Evolutionary conservation across 495 filamentous ascomycete genomes (phyloP).

Genomic region (Tuber magnatum): DNA sequence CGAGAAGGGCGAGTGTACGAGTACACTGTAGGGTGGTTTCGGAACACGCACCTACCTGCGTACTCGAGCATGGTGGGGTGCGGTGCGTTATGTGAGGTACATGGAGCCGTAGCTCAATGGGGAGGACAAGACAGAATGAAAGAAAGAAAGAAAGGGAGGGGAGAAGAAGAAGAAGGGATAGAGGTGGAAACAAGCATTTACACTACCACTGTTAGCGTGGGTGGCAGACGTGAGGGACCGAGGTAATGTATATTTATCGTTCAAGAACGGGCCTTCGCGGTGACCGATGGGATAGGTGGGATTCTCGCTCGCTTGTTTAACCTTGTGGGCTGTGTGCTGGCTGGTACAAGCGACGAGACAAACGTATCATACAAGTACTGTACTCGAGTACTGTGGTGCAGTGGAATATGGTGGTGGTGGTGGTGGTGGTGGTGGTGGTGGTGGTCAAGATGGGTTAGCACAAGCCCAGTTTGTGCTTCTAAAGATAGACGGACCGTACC

Average conservation of each 20-base stretch:
- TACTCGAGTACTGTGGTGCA: too few relatives aligned
- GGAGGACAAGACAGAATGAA: too few relatives aligned
- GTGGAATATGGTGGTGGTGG: too few relatives aligned
- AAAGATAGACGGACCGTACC: neutral
- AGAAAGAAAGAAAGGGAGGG: neutral
- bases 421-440: too few relatives aligned
- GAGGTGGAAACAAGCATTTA: constrained; percentile 1
- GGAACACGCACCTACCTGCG: neutral
- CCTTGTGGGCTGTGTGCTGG: neutral
- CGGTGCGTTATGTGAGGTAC: neutral
- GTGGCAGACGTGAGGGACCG: neutral
- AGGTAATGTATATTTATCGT: neutral
- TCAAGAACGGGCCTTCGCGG: neutral
- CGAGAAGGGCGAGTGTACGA: neutral
- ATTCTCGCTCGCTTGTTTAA: constrained; percentile 1
- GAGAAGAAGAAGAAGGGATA: neutral
- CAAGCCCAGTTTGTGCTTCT: neutral
- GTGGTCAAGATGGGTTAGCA: neutral
- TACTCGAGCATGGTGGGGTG: too few relatives aligned
- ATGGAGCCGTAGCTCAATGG: neutral
- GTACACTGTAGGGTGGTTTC: neutral
- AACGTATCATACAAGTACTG: too few relatives aligned
- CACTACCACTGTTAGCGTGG: neutral
- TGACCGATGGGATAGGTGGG: neutral
- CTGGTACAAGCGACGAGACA: neutral